Base-by-base conservation (phyloP, 495 filamentous ascomycete species). In the Aspergillus olivimuriae region DNA sequence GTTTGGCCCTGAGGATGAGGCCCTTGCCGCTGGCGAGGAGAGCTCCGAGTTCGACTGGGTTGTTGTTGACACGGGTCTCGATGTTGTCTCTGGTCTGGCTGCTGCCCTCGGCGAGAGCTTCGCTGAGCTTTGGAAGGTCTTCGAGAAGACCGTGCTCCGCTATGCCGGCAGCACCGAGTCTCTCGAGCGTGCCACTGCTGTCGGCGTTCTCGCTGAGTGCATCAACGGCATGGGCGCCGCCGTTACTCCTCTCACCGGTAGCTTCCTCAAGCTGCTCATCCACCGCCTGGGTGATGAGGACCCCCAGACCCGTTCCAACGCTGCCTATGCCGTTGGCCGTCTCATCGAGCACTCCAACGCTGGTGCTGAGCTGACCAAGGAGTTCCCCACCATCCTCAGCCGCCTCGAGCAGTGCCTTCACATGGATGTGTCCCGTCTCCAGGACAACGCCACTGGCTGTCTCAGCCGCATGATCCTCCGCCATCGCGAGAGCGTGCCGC, bases 41-140 rank as follows among this genome's bases (percentile, higher is more conserved):
- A 84, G 82, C 14, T 91, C 92, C 14, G 92, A 98, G 71, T 96
- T 91, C 58, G 92, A 97, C 68, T 97, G 92, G 92, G 77, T 94
- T 19, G 81, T 94, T 34, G 84, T 98, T 38, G 92, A 98, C 65
- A 95, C 87, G 14, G 89, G 87, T 11, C 75, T 97, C 47, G 92
- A 98, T 48, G 86, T 91, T 26, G 72, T 95, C 22, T 84, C 87
- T 30, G 86, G 84, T 21, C 74, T 98, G 21, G 81, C 91, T 14
- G 77, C 76, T 26, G 90, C 86, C 20, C 80, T 97, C 11, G 94
- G 94, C 17, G 64, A 75, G 14, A 81, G 81, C 51, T 97, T 95
- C 57, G 69, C 72, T 34, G 81, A 95, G 65, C 70, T 95, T 42
- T 97, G 88, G 87, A 92, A 90, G 70, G 74, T 90, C 26, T 94